phyloP scores from a whole-genome alignment of 768 basidiomycete genomes.

The Kwoniella mangroviensis region DNA sequence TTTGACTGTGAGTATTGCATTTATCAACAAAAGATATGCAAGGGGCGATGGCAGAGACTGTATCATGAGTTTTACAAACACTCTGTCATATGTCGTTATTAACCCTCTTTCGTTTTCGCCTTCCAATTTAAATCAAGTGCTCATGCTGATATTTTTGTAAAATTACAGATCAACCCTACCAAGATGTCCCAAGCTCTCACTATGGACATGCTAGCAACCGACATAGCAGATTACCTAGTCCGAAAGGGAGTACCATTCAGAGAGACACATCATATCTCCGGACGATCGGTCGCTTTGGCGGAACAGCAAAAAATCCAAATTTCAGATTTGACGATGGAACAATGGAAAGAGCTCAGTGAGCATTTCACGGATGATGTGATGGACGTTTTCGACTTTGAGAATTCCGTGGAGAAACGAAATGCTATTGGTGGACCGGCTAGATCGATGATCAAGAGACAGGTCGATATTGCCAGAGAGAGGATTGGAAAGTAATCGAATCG shows the following conservation, averaged over 20 bases:
- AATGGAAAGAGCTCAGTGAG: slow-evolving; percentile 75
- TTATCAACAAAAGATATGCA: no score
- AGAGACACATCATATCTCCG: slow-evolving; percentile 97
- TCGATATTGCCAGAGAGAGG: slow-evolving; percentile 71
- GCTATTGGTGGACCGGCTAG: slow-evolving; percentile 91
- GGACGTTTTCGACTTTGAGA: slow-evolving; percentile 90
- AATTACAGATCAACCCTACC: slow-evolving; percentile 74
- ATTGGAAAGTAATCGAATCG: slow-evolving; percentile 55
- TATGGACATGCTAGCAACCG: slow-evolving; percentile 98
- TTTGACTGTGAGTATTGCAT: slow-evolving; percentile 67
- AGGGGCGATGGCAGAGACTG: no score
- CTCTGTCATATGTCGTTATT: no score
- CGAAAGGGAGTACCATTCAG: slow-evolving; percentile 99
- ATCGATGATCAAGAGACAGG: slow-evolving; percentile 82
- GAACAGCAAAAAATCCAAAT: slow-evolving; percentile 81
- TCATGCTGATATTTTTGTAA: neutral
- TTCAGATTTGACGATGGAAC: slow-evolving; percentile 75
- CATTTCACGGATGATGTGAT: slow-evolving; percentile 82
- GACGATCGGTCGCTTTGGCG: slow-evolving; percentile 91
- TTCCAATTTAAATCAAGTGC: no score
- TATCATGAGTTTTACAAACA: no score
- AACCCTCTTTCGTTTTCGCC: no score
- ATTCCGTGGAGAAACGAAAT: slow-evolving; percentile 86
- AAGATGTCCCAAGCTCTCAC: slow-evolving; percentile 91
- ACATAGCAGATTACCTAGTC: slow-evolving; percentile 96